phyloP scores from a whole-genome alignment of 192 early-diverging fungal species.

The Entophlyctis helioformis region DNA sequence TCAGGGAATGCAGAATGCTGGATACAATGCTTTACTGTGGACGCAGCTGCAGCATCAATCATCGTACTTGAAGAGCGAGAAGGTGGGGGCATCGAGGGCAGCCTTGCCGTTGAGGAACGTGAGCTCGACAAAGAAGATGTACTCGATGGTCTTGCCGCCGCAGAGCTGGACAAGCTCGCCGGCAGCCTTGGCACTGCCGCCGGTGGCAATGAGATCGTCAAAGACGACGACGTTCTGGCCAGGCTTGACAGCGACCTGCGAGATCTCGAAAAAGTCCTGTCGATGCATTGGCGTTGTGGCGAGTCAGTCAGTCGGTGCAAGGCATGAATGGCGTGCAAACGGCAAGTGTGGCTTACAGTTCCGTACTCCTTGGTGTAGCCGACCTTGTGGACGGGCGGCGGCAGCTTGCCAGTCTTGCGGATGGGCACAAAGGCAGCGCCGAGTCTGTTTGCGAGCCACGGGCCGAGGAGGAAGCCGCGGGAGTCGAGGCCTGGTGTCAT shows the following conservation, averaged over 20 bases:
- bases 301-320: neutral
- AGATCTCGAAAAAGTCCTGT: slow-evolving; percentile 89
- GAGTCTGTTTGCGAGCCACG: slow-evolving; percentile 77
- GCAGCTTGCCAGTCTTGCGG: slow-evolving; percentile 93
- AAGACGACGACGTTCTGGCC: slow-evolving; percentile 83
- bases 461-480: slow-evolving; percentile 92
- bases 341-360: neutral
- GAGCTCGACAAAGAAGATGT: slow-evolving; percentile 89
- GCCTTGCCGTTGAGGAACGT: slow-evolving; percentile 70
- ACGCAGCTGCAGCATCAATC: slow-evolving; percentile 22
- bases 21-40: too few species aligned
- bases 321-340: neutral
- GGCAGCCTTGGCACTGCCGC: slow-evolving; percentile 72
- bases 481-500: slow-evolving; percentile 79
- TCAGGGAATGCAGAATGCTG: too few species aligned
- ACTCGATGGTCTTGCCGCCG: slow-evolving; percentile 64
- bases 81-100: slow-evolving; percentile 71
- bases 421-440: slow-evolving; percentile 88
- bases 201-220: slow-evolving; percentile 90
- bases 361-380: slow-evolving; percentile 95
- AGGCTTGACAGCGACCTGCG: slow-evolving; percentile 59
- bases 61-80: slow-evolving; percentile 69
- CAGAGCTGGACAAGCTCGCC: slow-evolving; percentile 67
- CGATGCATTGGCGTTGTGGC: neutral
- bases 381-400: slow-evolving; percentile 58